Evolutionary conservation across 768 basidiomycete species (phyloP).

Genomic region (Termitomyces sp.): DNA sequence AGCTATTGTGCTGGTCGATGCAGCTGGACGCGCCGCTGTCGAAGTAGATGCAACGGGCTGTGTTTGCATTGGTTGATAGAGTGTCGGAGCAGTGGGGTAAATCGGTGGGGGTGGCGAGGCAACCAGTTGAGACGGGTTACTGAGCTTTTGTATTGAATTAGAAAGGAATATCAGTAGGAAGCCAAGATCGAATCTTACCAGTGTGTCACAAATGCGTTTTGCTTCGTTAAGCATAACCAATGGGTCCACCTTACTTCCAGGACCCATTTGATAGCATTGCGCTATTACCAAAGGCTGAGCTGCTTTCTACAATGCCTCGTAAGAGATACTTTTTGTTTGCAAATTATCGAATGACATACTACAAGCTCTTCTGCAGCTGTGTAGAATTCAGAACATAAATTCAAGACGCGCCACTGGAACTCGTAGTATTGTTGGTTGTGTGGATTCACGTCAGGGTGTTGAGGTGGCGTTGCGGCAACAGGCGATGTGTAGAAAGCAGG

Average conservation of each 20-base stretch:
- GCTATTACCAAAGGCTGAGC: slow-evolving; percentile 71
- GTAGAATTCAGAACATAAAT: slow-evolving; percentile 83
- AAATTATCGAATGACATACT: slow-evolving; percentile 40
- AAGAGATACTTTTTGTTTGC: slow-evolving; percentile 12
- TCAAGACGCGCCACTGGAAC: slow-evolving; percentile 82
- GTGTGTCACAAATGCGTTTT: slow-evolving; percentile 72
- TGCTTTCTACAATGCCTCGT: slow-evolving; percentile 37
- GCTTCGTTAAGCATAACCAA: slow-evolving; percentile 72
- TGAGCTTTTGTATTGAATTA: slow-evolving; percentile 42
- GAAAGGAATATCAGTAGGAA: neutral
- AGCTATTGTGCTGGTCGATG: slow-evolving; percentile 28
- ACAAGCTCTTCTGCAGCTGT: slow-evolving; percentile 82
- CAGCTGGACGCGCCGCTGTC: slow-evolving; percentile 24
- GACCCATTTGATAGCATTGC: slow-evolving; percentile 77
- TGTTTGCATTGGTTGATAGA: slow-evolving; percentile 30
- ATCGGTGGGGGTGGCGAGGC: slow-evolving; percentile 62
- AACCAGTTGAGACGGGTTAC: slow-evolving; percentile 70
- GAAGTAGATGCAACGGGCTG: slow-evolving; percentile 24
- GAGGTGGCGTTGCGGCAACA: slow-evolving; percentile 29
- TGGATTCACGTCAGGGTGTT: slow-evolving; percentile 48
- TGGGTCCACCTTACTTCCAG: slow-evolving; percentile 68
- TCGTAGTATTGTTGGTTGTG: slow-evolving; percentile 81
- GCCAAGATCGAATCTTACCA: slow-evolving; percentile 40
- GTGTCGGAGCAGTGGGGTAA: slow-evolving; percentile 44
- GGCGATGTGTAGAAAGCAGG: slow-evolving; percentile 41